Evolutionary conservation across 139 green algal genomes (phyloP), one percentile per base, ranked within the genome.

Genomic region (Spirogloea muscicola): DNA sequence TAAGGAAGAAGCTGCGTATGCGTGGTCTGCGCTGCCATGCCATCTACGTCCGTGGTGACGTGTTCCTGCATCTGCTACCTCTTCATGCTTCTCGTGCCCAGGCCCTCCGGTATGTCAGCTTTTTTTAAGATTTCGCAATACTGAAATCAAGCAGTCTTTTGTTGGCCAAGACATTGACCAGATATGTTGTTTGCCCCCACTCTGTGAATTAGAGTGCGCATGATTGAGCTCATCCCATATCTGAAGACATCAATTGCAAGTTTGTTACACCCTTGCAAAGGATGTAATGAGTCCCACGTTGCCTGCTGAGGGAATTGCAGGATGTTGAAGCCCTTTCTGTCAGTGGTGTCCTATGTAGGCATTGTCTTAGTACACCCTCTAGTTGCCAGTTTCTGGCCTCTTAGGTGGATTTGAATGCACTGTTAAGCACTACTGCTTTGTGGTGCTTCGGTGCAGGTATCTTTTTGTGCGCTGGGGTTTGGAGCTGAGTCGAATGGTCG

Each of bases 21-120:
- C 72, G 72, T 21, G 72, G 72, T 29, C 41, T 71, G 29, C 66
- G 72, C 7, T 80, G 72, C 33, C 59, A 29, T 63, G 27, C 49
- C 33, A 4, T 9, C 59, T 31, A 27, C 38, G 2, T 6, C 16
- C 5, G 7, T 31, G 21, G 3, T 27, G 25, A 27, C 59, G 55
- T 68, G 40, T 68, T 9, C 3, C 40, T 68, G 49, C 38, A 57
- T 27, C 29, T 68, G 27, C 40, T 64, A 27, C 38, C 59, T 63
- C 38, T 49, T 31, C 38, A 68, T 31, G 38, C 38, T 7, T 68
- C 40, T 21, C 59, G 40, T 27, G 49, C 59, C 31, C 59, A 68
- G 38, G 59, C 59, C 40, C 40, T 68, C 59, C 49, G 40, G 40
- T 57, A 29, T n/a, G 21, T 10, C 43, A 25, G 43, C 43, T 16